Base-by-base conservation (phyloP, 768 basidiomycete species). In the Neoboletus brunneissimus region DNA sequence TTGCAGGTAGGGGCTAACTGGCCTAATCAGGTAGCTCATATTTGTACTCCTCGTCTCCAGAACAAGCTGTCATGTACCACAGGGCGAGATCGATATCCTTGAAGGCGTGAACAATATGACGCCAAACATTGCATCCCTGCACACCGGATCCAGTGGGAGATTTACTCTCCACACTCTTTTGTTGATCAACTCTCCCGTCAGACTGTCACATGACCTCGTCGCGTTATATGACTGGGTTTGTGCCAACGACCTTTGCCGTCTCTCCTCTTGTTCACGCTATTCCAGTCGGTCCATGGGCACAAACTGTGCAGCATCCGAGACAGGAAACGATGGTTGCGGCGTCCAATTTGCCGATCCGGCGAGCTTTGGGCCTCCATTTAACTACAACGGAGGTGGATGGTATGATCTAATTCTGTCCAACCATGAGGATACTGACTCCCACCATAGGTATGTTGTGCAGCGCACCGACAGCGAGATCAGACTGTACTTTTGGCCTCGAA, bases 31-130 rank as follows among this genome's bases (percentile, higher is more conserved):
- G 67, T 48, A 31, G 0, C 48, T 38, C 31, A 29, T 43, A 7
- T 42, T 15, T 25, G 13, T 6, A 27, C 20, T n/a, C 4, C 29
- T 52, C 34, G 29, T 12, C 15, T 34, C 29, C 20, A 1, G 16
- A 22, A n/a, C 16, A 35, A 16, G 27, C 23, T 43, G 27, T 53
- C 44, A 32, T 16, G 20, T 16, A 13, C n/a, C 0, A 10, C 16
- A 71, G 65, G 69, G 67, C 40, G 79, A 82, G 61, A 73, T 81
- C 47, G 81, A 82, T 63, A 77, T 81, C 47, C 65, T 81, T 41
- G 81, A 82, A 59, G 75, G 77, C 5, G 77, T 81, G 48, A 81
- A 82, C 58, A 53, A 67, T 18, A 60, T 73, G 48, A 51, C 58
- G 5, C 64, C 66, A 23, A 81, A 81, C 56, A 59, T 32, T 5